Evolutionary conservation across 1,284 basidiomycete genomes (phyloP), one percentile per base, ranked within the genome.

Genomic region (Tremellales sp.): DNA sequence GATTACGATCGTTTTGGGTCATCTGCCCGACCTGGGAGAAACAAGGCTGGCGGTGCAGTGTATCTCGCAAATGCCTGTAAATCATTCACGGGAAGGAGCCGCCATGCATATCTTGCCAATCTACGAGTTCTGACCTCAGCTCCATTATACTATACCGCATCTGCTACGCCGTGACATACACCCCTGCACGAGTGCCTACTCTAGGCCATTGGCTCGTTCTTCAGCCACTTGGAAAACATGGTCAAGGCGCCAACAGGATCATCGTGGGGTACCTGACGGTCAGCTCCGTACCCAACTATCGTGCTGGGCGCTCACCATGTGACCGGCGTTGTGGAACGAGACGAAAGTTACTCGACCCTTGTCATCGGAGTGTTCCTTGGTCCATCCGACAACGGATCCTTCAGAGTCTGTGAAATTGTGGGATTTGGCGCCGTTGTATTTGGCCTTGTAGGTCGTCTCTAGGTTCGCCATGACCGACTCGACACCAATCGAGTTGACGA

Each of bases 281-380:
- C 46, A 57, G 47, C 35, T 40, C 7, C 3, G 39, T 3, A 22
- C 7, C 39, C 15, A 33, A 33, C 29, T 10, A n/a, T 10, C 10
- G 29, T 33, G n/a, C 6, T 7, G 8, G 4, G 19, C 23, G 41
- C 69, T 56, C 29, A 70, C 70, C 87, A 89, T 88, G 67, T 89
- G 86, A 26, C 86, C 87, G 27, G 87, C 85, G 56, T 86, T 83
- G 33, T 80, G 76, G 40, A 89, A 78, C 19, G 78, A 79, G 12
- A 87, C 85, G 56, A 84, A 89, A 1, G 86, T 86, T 41, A 87
- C 75, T 56, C 87, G 88, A 15, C 87, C 86, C 13, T 85, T 84
- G 13, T 80, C 80, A 21, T 71, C 74, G 31, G 83, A 85, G 5
- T 85, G 85, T 45, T 76, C 80, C 56, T 72, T 68, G 47, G 70